phyloP scores from a whole-genome alignment of 108 stramenopile species.

The Conticribra weissflogii region DNA sequence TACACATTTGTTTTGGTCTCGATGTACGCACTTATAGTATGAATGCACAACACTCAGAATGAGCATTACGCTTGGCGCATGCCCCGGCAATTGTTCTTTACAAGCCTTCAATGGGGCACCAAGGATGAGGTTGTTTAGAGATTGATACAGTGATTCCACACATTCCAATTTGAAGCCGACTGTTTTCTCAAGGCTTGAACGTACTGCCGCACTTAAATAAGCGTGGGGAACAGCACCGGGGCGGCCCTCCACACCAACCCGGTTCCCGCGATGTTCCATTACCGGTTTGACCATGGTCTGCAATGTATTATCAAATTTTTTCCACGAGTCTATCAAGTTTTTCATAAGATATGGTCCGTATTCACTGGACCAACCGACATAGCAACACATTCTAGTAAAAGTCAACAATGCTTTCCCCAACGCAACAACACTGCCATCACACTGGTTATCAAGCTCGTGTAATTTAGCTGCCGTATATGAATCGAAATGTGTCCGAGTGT shows the following conservation, averaged over 20 bases:
- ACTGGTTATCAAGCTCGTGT: slow-evolving; percentile 15
- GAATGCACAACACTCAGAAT: slow-evolving; percentile 31
- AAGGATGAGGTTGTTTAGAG: slow-evolving; percentile 9
- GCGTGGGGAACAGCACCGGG: slow-evolving; percentile 29
- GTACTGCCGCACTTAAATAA: slow-evolving; percentile 9
- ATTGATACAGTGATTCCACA: slow-evolving; percentile 13
- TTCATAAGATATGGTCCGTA: slow-evolving; percentile 20
- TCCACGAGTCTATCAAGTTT: slow-evolving; percentile 5
- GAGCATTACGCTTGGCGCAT: slow-evolving; percentile 11
- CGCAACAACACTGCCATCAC: slow-evolving; percentile 10
- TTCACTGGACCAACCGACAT: slow-evolving; percentile 39
- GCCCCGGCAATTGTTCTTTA: too few relatives aligned
- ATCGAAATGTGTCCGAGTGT: slow-evolving; percentile 24
- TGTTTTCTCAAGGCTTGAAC: slow-evolving; percentile 13
- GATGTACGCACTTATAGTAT: too few relatives aligned
- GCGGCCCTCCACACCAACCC: slow-evolving; percentile 7
- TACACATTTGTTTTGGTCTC: too few relatives aligned
- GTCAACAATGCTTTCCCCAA: slow-evolving; percentile 13
- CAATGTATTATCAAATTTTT: slow-evolving; percentile 15
- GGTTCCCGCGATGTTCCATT: slow-evolving; percentile 11
- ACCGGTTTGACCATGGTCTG: slow-evolving; percentile 22
- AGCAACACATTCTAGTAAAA: slow-evolving; percentile 24
- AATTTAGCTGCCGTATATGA: slow-evolving; percentile 5
- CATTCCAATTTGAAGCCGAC: slow-evolving; percentile 21
- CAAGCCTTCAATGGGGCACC: slow-evolving; percentile 1